Percentiles rank a stretch among this genome's conserved stretches.
Conservation (phyloP, 352 stramenopile species). For the Pythium brassicae region DNA sequence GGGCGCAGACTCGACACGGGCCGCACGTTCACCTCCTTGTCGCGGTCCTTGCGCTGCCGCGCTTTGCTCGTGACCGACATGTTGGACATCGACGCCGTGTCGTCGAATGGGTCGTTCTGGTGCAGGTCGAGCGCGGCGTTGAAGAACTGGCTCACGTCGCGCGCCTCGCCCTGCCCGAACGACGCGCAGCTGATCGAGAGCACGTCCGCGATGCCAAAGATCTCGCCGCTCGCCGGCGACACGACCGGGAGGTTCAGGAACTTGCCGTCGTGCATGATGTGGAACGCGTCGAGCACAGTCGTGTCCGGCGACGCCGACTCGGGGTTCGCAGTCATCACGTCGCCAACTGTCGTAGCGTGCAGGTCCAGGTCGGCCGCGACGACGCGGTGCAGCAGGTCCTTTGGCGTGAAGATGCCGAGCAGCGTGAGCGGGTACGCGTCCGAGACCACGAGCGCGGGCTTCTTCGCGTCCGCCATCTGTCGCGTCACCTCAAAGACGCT, state of each 20-base stretch:
- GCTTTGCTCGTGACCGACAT: conserved; percentile 51
- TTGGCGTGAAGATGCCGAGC: conserved; percentile 97
- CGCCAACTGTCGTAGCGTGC: conserved; percentile 82
- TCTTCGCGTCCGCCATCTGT: conserved; percentile 75
- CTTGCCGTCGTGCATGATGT: conserved; percentile 98
- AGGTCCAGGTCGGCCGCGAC: conserved; percentile 89
- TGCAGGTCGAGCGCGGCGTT: conserved; percentile 71
- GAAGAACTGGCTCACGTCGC: conserved; percentile 76
- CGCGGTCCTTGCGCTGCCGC: conserved; percentile 67
- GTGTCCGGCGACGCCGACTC: conserved; percentile 92
- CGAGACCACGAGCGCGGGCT: conserved; percentile 74
- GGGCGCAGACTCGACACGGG: conserved; percentile 81
- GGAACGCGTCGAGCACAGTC: conserved; percentile 95
- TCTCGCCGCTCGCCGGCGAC: conserved; percentile 55
- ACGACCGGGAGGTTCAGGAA: conserved; percentile 97
- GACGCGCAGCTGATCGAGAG: conserved; percentile 73
- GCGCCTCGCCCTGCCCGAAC: conserved; percentile 63
- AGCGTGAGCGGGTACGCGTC: conserved; percentile 59
- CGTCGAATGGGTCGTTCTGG: conserved; percentile 54
- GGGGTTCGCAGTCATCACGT: conserved; percentile 95
- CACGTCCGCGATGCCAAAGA: conserved; percentile 80
- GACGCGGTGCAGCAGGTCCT: conserved; percentile 96
- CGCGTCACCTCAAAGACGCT: conserved; percentile 67
- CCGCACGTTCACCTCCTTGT: conserved; percentile 73
- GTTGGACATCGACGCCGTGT: conserved; percentile 39